Percentiles rank a stretch among this genome's conserved stretches.
These are phyloP conservation scores for Plasmodium gaboni DNA, from an alignment of 169 alveolate genomes.

Conservation along the genomic window DNA sequence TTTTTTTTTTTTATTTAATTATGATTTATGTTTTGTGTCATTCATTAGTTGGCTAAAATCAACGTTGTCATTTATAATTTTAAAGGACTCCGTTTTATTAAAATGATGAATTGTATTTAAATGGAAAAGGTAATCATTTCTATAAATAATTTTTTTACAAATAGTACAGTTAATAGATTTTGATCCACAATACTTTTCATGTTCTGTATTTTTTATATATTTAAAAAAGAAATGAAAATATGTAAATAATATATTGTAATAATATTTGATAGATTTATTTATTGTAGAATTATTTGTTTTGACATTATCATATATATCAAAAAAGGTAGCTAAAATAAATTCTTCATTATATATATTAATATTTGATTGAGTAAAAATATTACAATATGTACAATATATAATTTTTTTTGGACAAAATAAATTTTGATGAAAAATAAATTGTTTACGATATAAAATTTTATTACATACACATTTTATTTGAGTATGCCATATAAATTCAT, in stretches of 20 bases:
- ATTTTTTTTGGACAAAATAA: slow-evolving; percentile 70
- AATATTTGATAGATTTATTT: slow-evolving; percentile 25
- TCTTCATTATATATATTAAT: slow-evolving; percentile 50
- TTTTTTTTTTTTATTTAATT: no score
- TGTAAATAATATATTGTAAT: slow-evolving; percentile 16
- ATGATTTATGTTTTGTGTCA: background rate
- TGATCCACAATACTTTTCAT: slow-evolving; percentile 70
- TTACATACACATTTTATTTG: slow-evolving; percentile 61
- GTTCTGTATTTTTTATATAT: slow-evolving; percentile 48
- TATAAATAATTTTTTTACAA: slow-evolving; percentile 37
- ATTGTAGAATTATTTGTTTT: background rate
- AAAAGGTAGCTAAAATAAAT: slow-evolving; percentile 41
- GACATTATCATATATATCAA: slow-evolving; percentile 26
- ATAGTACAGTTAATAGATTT: slow-evolving; percentile 31
- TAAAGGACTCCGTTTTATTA: slow-evolving; percentile 44
- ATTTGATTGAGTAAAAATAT: slow-evolving; percentile 25
- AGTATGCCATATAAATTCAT: slow-evolving; percentile 52
- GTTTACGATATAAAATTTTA: slow-evolving; percentile 52
- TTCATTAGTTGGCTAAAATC: slow-evolving; percentile 5
- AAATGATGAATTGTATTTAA: slow-evolving; percentile 27
- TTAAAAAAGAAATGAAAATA: slow-evolving; percentile 38
- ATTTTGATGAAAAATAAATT: slow-evolving; percentile 58
- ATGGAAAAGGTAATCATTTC: slow-evolving; percentile 33
- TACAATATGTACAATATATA: slow-evolving; percentile 42
- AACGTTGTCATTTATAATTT: slow-evolving; percentile 21